phyloP scores from a whole-genome alignment of 2,329 filamentous ascomycete genomes.

The Diaporthe vaccinii region DNA sequence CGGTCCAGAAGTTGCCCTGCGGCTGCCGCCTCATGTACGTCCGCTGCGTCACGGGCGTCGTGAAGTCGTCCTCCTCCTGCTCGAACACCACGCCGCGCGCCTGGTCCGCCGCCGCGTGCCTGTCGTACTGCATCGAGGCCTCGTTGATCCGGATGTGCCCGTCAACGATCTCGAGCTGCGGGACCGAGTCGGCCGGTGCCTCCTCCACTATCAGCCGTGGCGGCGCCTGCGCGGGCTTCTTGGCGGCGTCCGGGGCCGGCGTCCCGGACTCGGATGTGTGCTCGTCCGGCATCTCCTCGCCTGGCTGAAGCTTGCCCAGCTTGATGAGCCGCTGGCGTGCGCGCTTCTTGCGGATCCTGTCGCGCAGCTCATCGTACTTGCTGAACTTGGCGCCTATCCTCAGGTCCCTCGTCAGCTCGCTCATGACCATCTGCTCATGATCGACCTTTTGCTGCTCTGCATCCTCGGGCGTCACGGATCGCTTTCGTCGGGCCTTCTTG shows the following conservation, averaged over 20 bases:
- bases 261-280: slow-evolving; percentile 39
- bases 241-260: slow-evolving; percentile 42
- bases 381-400: slow-evolving; percentile 78
- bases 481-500: slow-evolving; percentile 51
- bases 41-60: slow-evolving; percentile 76
- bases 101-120: slow-evolving; percentile 72
- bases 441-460: slow-evolving; percentile 75
- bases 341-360: slow-evolving; percentile 69
- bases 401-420: slow-evolving; percentile 77
- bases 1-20: slow-evolving; percentile 77
- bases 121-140: slow-evolving; percentile 75
- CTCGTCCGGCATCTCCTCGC: slow-evolving; percentile 34
- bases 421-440: slow-evolving; percentile 76
- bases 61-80: slow-evolving; percentile 84
- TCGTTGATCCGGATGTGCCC: slow-evolving; percentile 81
- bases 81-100: slow-evolving; percentile 68
- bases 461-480: slow-evolving; percentile 72
- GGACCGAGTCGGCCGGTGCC: slow-evolving; percentile 43
- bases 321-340: slow-evolving; percentile 34
- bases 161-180: slow-evolving; percentile 75
- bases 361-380: slow-evolving; percentile 78
- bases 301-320: slow-evolving; percentile 37
- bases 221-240: slow-evolving; percentile 43
- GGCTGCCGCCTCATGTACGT: slow-evolving; percentile 75
- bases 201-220: slow-evolving; percentile 48